These are phyloP conservation scores for Cryptococcus sp. DNA, from an alignment of 1,284 basidiomycete species.

Conservation along the genomic window DNA sequence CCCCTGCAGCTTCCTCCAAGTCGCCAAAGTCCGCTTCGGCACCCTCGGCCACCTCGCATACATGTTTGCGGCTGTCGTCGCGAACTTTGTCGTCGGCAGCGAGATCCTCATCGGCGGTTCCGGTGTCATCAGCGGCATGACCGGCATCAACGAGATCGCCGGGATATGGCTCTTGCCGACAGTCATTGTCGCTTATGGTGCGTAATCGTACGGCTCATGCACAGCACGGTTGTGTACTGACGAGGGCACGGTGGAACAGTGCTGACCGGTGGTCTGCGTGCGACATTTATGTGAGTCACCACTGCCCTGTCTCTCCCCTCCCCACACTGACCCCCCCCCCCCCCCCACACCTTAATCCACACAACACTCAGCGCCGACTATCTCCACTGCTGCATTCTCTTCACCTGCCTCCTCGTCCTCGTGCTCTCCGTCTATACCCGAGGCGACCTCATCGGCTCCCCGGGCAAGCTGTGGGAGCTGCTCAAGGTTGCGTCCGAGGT, in stretches of 20 bases:
- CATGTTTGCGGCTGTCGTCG: conserved; percentile 13
- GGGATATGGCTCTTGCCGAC: conserved; percentile 11
- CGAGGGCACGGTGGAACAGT: background rate
- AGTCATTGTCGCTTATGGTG: conserved; percentile 14
- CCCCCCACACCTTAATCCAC: background rate
- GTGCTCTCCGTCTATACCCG: conserved; percentile 7
- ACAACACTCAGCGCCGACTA: conserved; percentile 2
- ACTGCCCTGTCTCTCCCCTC: background rate
- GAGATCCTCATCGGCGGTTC: conserved; percentile 14
- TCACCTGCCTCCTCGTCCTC: conserved; percentile 8
- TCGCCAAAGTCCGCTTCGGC: conserved; percentile 14
- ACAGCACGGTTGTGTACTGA: background rate
- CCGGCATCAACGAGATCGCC: conserved; percentile 12
- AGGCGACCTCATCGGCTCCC: conserved; percentile 9
- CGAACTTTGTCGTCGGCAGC: conserved; percentile 14
- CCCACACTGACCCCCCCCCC: background rate
- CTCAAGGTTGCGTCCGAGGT: conserved; percentile 7
- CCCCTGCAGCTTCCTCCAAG: conserved; percentile 7
- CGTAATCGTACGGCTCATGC: background rate
- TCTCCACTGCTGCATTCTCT: conserved; percentile 11
- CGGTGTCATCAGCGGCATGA: conserved; percentile 15
- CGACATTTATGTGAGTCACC: conserved; percentile 5
- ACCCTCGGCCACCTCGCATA: conserved; percentile 9
- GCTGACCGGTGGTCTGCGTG: conserved; percentile 10
- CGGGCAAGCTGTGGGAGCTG: conserved; percentile 11